Evolutionary conservation across 2,329 filamentous ascomycete species (phyloP), one percentile per base, ranked within the genome.

Genomic region (Fusarium bactridioides): DNA sequence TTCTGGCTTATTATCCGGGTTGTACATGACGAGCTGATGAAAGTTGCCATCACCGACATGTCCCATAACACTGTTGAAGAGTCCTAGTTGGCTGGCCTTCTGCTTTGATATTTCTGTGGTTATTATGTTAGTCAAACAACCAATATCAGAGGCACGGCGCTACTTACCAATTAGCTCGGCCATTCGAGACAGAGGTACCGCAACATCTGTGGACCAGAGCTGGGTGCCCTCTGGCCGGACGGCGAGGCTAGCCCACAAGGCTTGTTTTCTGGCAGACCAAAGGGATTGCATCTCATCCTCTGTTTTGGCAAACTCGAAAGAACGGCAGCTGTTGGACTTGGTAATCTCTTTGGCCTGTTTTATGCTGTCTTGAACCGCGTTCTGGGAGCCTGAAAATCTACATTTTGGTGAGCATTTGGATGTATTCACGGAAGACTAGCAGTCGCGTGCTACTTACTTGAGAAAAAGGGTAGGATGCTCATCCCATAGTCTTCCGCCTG

Each of bases 1-100:
- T 65, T 93, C 87, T 8, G 83, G 82, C 7, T 89, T 85, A 66
- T 88, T 89, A 79, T 90, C 89, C 0, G 79, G 78, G 38, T 78
- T 72, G 60, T 79, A 79, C 68, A 78, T 78, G 51, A 80, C 73
- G 79, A 83, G 82, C 86, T 89, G 85, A 76, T 94, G 92, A 76
- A 93, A 93, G 76, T 93, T 93, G 25, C 92, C 91, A 78, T 94
- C 92, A 4, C 92, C 92, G 4, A 93, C 91, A 78, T 94, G 92
- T 0, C 92, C 92, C 29, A 92, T 86, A n/a, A 93, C 92, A 44
- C 87, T 88, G 27, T 86, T 90, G 43, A 90, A 84, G 4, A 94
- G 81, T 0, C 90, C 90, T 35, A 89, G 89, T 72, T 87, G 84
- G 13, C 82, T 88, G 9, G 43, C 43, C 18, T 21, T 27, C 21